Percentiles rank a stretch among this genome's conserved stretches.
These are phyloP conservation scores for Cryomyces minteri DNA, from an alignment of 495 filamentous ascomycete species.

Conservation along the genomic window DNA sequence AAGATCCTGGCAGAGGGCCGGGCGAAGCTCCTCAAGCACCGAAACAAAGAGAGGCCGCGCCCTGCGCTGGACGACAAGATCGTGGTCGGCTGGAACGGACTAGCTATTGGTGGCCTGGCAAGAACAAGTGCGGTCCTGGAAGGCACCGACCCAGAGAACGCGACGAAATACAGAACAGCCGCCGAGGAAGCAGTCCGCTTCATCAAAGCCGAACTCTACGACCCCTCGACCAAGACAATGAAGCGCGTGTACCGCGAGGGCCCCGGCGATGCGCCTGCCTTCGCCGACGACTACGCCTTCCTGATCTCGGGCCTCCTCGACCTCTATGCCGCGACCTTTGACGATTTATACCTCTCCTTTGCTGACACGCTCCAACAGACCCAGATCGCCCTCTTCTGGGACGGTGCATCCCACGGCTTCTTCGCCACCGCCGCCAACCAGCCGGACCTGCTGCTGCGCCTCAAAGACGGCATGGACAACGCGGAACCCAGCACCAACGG, in stretches of 20 bases:
- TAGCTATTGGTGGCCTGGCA: conserved; percentile 70
- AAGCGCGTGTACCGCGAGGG: conserved; percentile 65
- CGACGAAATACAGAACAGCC: conserved; percentile 37
- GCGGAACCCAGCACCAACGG: conserved; percentile 81
- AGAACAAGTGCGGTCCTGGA: conserved; percentile 50
- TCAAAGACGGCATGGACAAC: conserved; percentile 88
- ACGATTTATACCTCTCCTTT: conserved; percentile 62
- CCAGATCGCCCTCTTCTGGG: conserved; percentile 25
- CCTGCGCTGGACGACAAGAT: conserved; percentile 89
- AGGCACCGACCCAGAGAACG: conserved; percentile 35
- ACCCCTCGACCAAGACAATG: conserved; percentile 39
- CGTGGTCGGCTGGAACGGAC: conserved; percentile 71
- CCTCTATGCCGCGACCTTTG: conserved; percentile 75
- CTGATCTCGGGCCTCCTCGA: conserved; percentile 69
- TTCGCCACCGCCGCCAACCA: conserved; percentile 59
- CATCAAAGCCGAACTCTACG: conserved; percentile 62
- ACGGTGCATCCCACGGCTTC: conserved; percentile 45
- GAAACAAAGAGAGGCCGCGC: conserved; percentile 54
- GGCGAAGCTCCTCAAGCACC: conserved; percentile 51
- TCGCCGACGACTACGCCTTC: conserved; percentile 94
- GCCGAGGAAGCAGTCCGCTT: conserved; percentile 58
- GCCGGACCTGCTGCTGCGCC: conserved; percentile 60
- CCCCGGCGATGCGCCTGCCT: conserved; percentile 50
- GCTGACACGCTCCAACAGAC: conserved; percentile 63
- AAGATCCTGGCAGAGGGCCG: conserved; percentile 49